Evolutionary conservation across 768 basidiomycete species (phyloP).

Genomic region (Boletus tomentosulus): DNA sequence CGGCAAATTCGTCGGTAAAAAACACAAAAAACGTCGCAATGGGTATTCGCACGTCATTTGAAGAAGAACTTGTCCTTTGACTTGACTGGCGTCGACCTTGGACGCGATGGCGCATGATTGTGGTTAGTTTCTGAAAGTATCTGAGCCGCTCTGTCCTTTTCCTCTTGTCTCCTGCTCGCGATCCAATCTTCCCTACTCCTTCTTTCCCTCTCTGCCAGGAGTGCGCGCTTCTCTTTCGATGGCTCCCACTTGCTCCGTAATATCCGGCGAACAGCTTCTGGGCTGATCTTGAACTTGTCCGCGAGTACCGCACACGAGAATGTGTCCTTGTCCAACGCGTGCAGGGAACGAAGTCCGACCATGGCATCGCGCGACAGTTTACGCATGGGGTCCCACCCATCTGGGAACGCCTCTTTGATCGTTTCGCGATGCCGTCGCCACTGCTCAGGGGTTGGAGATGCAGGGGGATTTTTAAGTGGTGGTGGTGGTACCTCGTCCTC

Average conservation of each 20-base stretch:
- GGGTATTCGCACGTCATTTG: conserved; percentile 23
- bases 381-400: conserved; percentile 74
- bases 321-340: conserved; percentile 55
- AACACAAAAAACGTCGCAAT: background rate
- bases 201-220: conserved; percentile 50
- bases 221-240: conserved; percentile 46
- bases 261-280: conserved; percentile 78
- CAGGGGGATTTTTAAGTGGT: conserved; percentile 14
- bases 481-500: conserved; percentile 27
- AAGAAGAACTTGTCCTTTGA: conserved; percentile 40
- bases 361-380: conserved; percentile 82
- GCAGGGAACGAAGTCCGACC: conserved; percentile 69
- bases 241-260: conserved; percentile 73
- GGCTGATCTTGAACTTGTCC: conserved; percentile 71
- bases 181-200: conserved; percentile 38
- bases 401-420: conserved; percentile 53
- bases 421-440: conserved; percentile 47
- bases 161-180: conserved; percentile 38
- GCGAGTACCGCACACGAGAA: conserved; percentile 70
- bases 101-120: background rate
- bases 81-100: conserved; percentile 21
- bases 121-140: conserved; percentile 15
- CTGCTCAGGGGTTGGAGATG: conserved; percentile 38
- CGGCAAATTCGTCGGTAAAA: background rate
- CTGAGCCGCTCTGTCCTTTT: conserved; percentile 37